These are phyloP conservation scores for Plasmodium inui DNA, from an alignment of 169 alveolate genomes.

Conservation along the genomic window DNA sequence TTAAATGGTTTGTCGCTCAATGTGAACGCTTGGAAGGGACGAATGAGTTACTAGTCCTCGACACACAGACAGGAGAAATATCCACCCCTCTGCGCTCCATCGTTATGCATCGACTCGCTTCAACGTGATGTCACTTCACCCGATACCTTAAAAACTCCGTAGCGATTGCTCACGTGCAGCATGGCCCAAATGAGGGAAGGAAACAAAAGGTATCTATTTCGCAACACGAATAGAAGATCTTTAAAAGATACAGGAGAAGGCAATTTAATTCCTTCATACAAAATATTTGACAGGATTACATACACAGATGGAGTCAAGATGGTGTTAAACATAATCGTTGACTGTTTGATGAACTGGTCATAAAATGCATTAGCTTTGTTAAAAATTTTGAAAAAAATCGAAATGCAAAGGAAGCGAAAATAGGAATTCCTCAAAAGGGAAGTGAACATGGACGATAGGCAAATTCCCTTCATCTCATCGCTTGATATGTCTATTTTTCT, in stretches of 20 bases:
- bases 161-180: not conserved
- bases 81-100: too few relatives aligned
- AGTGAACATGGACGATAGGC: not conserved
- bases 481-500: not conserved
- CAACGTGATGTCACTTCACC: not conserved
- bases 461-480: not conserved
- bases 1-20: too few relatives aligned
- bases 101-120: not conserved
- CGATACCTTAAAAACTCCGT: not conserved
- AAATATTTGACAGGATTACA: slow-evolving; percentile 26
- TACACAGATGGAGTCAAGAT: slow-evolving; percentile 45
- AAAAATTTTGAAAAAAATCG: slow-evolving; percentile 25
- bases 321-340: not conserved
- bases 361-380: not conserved
- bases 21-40: not conserved
- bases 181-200: slow-evolving; percentile 22
- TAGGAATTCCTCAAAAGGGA: not conserved
- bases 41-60: not conserved
- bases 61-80: not conserved
- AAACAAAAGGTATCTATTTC: slow-evolving; percentile 7
- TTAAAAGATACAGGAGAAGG: not conserved
- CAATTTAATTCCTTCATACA: slow-evolving; percentile 14
- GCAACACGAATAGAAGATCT: slow-evolving; percentile 19
- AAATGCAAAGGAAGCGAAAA: not conserved
- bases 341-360: not conserved